Percentiles rank a stretch among this genome's conserved stretches.
Evolutionary conservation across 352 stramenopile genomes (phyloP).

Genomic region (Globisporangium paroecandrum): DNA sequence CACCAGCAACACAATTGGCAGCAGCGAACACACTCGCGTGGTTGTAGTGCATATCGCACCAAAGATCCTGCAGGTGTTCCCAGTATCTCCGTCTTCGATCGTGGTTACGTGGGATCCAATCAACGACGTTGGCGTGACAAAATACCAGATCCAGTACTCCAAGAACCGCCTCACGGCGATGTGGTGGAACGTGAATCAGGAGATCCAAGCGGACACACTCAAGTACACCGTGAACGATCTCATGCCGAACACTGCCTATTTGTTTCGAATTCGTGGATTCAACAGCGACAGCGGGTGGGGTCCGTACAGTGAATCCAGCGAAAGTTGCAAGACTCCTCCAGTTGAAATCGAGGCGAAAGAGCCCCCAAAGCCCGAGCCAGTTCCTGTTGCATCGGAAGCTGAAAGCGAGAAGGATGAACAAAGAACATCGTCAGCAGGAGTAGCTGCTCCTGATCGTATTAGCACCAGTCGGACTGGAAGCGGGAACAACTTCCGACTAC

Average conservation of each 20-base stretch:
- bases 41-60: constrained; percentile 29
- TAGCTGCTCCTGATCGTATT: not conserved
- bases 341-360: constrained; percentile 14
- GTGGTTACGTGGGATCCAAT: constrained; percentile 73
- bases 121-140: constrained; percentile 49
- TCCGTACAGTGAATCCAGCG: constrained; percentile 69
- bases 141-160: constrained; percentile 80
- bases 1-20: constrained; percentile 12
- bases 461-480: constrained; percentile 18
- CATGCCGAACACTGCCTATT: constrained; percentile 53
- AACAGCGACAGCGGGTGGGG: constrained; percentile 58
- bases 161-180: constrained; percentile 78
- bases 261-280: constrained; percentile 68
- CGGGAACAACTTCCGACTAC: constrained; percentile 18
- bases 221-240: constrained; percentile 58
- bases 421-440: not conserved
- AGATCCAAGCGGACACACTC: constrained; percentile 52
- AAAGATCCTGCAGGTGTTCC: constrained; percentile 53
- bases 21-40: constrained; percentile 14
- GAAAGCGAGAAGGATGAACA: constrained; percentile 11
- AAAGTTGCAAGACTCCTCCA: constrained; percentile 49
- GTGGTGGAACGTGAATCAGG: constrained; percentile 76
- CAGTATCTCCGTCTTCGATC: constrained; percentile 55
- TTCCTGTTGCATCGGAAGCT: not conserved
- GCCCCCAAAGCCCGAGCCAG: constrained; percentile 5